Evolutionary conservation across 140 eudicot genomes (phyloP).

Genomic region (Senecio squalidus): DNA sequence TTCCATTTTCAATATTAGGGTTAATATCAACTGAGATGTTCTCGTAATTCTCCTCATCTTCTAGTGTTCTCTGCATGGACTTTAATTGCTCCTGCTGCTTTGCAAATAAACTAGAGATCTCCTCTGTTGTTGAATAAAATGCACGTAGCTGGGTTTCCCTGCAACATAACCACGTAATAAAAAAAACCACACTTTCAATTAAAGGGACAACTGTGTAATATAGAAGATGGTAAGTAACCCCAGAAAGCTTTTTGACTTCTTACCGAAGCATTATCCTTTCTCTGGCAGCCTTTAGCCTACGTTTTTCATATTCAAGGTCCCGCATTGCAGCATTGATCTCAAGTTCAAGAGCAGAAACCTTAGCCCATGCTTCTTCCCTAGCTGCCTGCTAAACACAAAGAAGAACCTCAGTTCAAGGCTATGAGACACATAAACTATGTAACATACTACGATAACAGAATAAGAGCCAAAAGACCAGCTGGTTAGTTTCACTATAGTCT

Average conservation of each 20-base stretch:
- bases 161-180: conserved; percentile 20
- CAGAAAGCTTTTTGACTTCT: conserved; percentile 2
- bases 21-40: conserved; percentile 55
- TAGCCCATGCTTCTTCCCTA: conserved; percentile 99
- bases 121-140: conserved; percentile 95
- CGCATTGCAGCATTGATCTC: conserved; percentile 88
- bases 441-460: too few relatives aligned
- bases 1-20: conserved; percentile 27
- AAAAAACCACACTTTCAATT: neutral
- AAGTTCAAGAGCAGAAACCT: conserved; percentile 89
- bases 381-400: conserved; percentile 98
- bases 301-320: conserved; percentile 81
- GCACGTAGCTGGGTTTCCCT: conserved; percentile 98
- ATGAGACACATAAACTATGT: conserved; percentile 5
- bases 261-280: conserved; percentile 99
- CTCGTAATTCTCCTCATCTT: conserved; percentile 88
- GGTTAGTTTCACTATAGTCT: neutral
- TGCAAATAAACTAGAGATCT: conserved; percentile 59
- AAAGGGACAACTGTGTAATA: neutral
- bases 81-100: conserved; percentile 97
- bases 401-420: conserved; percentile 35
- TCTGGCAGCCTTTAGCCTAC: conserved; percentile 77
- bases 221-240: neutral
- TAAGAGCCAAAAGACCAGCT: too few relatives aligned
- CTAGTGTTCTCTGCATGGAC: conserved; percentile 86